Percentiles rank a stretch among this genome's conserved stretches.
These are phyloP conservation scores for Colletotrichum costaricense DNA, from an alignment of 2,329 filamentous ascomycete species.

Conservation along the genomic window DNA sequence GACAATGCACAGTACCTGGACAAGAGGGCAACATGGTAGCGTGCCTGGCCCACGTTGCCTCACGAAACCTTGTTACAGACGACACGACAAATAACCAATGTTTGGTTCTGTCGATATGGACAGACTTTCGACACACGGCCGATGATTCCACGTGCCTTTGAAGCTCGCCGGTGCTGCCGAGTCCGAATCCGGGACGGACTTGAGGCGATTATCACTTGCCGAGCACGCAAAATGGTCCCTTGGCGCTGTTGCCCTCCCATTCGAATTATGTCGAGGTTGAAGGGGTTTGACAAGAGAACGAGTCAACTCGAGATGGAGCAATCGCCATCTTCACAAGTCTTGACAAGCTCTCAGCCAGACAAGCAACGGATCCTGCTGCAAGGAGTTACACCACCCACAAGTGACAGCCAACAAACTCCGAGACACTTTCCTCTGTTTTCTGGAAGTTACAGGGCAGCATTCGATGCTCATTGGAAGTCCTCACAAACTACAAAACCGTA, in stretches of 20 bases:
- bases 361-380: background rate
- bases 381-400: background rate
- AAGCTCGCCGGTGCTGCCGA: slow-evolving; percentile 16
- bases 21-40: slow-evolving; percentile 11
- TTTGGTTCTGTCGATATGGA: background rate
- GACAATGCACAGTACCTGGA: slow-evolving; percentile 5
- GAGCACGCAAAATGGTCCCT: background rate
- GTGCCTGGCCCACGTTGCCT: slow-evolving; percentile 10
- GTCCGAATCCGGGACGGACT: slow-evolving; percentile 19
- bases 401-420: background rate
- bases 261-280: background rate
- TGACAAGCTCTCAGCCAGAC: background rate
- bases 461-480: slow-evolving; percentile 1
- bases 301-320: background rate
- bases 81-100: slow-evolving; percentile 4
- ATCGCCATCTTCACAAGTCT: background rate
- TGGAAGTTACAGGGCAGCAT: slow-evolving; percentile 8
- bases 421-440: slow-evolving; percentile 10
- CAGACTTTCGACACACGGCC: slow-evolving; percentile 12
- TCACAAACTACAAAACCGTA: background rate
- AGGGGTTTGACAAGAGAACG: background rate
- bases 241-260: background rate
- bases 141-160: slow-evolving; percentile 5
- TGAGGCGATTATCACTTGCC: background rate
- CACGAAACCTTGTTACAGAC: slow-evolving; percentile 20